Conservation (phyloP, 495 filamentous ascomycete species). For the Diplogelasinospora grovesii region DNA sequence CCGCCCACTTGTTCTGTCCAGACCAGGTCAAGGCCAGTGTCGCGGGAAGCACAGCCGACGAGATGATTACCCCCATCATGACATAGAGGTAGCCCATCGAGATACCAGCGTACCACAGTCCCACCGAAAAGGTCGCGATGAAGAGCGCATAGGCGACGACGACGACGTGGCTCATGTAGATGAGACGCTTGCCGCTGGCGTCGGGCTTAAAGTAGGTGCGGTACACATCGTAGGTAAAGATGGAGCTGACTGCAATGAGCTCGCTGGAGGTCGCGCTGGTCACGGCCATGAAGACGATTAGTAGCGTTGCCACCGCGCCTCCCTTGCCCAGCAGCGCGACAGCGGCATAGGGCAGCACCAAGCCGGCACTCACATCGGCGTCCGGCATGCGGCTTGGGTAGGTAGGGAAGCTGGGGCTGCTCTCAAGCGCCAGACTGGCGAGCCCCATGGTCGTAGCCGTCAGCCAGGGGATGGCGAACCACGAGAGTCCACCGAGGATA, state of each 20-base stretch:
- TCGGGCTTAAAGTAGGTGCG: slow-evolving; percentile 58
- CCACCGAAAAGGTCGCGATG: slow-evolving; percentile 81
- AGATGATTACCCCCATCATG: slow-evolving; percentile 90
- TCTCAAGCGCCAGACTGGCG: slow-evolving; percentile 77
- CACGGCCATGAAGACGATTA: slow-evolving; percentile 95
- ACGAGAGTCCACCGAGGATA: slow-evolving; percentile 80
- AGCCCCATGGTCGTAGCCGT: slow-evolving; percentile 90
- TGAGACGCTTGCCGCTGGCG: slow-evolving; percentile 69
- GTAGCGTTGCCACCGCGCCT: slow-evolving; percentile 72
- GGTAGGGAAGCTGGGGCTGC: slow-evolving; percentile 63
- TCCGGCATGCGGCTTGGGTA: slow-evolving; percentile 66
- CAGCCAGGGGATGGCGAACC: slow-evolving; percentile 96
- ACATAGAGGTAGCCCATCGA: slow-evolving; percentile 65
- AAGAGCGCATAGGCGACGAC: slow-evolving; percentile 72
- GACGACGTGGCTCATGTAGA: slow-evolving; percentile 75
- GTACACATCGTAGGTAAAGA: slow-evolving; percentile 91
- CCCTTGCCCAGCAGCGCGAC: slow-evolving; percentile 86
- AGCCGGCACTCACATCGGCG: slow-evolving; percentile 73
- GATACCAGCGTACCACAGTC: slow-evolving; percentile 60
- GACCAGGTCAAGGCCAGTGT: slow-evolving; percentile 77
- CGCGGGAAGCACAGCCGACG: slow-evolving; percentile 76
- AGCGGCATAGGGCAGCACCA: slow-evolving; percentile 83
- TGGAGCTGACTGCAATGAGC: slow-evolving; percentile 86
- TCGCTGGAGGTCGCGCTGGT: slow-evolving; percentile 86
- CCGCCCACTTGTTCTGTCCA: slow-evolving; percentile 75